Evolutionary conservation across 1,284 basidiomycete genomes (phyloP).

Genomic region (Tetrapyrgos nigripes): DNA sequence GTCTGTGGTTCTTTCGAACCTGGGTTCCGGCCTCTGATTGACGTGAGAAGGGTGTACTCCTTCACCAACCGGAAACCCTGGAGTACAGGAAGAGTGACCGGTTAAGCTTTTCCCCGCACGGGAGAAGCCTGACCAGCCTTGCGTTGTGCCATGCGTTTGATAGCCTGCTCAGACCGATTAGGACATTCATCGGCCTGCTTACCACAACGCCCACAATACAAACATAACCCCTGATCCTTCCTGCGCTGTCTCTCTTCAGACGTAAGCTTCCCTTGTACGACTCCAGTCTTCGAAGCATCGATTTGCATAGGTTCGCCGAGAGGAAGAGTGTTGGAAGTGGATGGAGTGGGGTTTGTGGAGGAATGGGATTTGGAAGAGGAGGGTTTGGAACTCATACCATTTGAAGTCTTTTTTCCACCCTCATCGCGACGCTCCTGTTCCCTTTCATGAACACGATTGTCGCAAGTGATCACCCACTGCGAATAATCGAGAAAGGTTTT

Average conservation of each 20-base stretch:
- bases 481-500: not conserved
- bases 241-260: not conserved
- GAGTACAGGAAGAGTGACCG: slow-evolving; percentile 2
- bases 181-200: not conserved
- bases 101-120: slow-evolving; percentile 14
- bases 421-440: not conserved
- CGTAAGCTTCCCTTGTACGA: not conserved
- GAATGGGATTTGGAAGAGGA: not conserved
- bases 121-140: not conserved
- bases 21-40: not conserved
- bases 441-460: not conserved
- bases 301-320: not conserved
- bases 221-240: not conserved
- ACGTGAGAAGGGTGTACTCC: not conserved
- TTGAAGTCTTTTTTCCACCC: not conserved
- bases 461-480: not conserved
- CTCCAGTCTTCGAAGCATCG: not conserved
- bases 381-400: not conserved
- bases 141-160: not conserved
- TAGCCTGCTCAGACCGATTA: not conserved
- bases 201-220: not conserved
- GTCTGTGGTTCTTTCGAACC: not conserved
- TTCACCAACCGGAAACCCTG: slow-evolving; percentile 9
- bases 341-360: not conserved
- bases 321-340: not conserved